These are phyloP conservation scores for Glaciozyma martinii DNA, from an alignment of 768 basidiomycete species.

Conservation along the genomic window DNA sequence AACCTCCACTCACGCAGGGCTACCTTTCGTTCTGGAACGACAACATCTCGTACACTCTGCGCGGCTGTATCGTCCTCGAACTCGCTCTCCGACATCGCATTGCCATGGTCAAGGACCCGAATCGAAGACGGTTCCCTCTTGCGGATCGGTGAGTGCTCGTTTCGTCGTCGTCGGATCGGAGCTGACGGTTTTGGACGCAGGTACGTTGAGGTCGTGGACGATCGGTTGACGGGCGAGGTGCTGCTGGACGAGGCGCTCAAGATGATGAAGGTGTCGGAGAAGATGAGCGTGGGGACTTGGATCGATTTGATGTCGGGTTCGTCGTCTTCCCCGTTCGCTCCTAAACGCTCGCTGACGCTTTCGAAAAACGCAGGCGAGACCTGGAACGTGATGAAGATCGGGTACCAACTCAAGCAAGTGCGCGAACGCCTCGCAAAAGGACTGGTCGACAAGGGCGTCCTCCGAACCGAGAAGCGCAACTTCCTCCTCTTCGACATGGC, in stretches of 20 bases:
- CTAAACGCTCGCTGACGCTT: background rate
- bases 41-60: constrained; percentile 95
- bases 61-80: constrained; percentile 97
- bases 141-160: constrained; percentile 51
- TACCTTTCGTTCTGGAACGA: constrained; percentile 99
- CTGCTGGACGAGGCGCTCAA: constrained; percentile 89
- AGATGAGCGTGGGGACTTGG: constrained; percentile 79
- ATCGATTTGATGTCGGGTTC: constrained; percentile 86
- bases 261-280: constrained; percentile 79
- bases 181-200: constrained; percentile 4
- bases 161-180: background rate
- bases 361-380: constrained; percentile 68
- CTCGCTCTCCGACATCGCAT: constrained; percentile 91
- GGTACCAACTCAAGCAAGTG: constrained; percentile 96
- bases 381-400: constrained; percentile 99
- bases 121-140: constrained; percentile 61
- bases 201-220: constrained; percentile 82
- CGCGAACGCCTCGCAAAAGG: constrained; percentile 94
- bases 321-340: constrained; percentile 36
- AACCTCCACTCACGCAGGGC: constrained; percentile 46
- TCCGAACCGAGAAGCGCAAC: constrained; percentile 98
- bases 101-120: constrained; percentile 76
- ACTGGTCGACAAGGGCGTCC: constrained; percentile 93
- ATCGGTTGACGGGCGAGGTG: constrained; percentile 87
- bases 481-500: constrained; percentile 99